Base-by-base conservation (phyloP, 129 eudicot species). In the Escallonia rubra region DNA sequence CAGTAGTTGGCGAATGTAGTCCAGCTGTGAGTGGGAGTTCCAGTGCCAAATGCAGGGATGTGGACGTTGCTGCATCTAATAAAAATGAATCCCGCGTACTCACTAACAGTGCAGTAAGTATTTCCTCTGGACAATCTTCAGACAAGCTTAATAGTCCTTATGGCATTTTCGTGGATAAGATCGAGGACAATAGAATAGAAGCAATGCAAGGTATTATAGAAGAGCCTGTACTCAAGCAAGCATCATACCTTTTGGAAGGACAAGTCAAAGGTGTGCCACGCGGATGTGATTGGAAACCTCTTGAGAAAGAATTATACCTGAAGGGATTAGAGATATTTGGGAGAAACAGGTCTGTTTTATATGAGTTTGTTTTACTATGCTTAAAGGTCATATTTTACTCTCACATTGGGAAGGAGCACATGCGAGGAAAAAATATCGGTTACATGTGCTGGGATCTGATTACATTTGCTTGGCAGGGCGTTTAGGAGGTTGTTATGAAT, bases 251-350 rank as follows among this genome's bases (percentile, higher is more conserved):
- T 69, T 42, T 59, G 41, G 65, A 45, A 45, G 64, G 45, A 51
- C 82, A 74, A 61, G 15, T 45, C 9, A 61, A 64, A 45, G 66
- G 66, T 42, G 42, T 69, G 64, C 59, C 59, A 7, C 58, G 47
- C 40, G 64, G 52, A 42, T 57, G 55, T n/a, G 80, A 82, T 51
- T 92, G 98, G 99, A 86, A 82, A 80, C 86, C 87, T 69, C 86
- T 93, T 49, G 99, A 93, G 73, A 86, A 86, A 81, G 99, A 93
- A 47, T 79, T 93, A 53, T 86, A 80, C 76, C 57, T 74, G 63
- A 93, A 93, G 81, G 99, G 99, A 66, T 53, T 93, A 72, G 95
- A 93, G 77, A 89, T 93, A 43, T 93, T 86, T 82, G 99, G 99
- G 73, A 89, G 84, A 86, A 93, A 89, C 76, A 93, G 99, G 99